Conservation (phyloP, 2,329 filamentous ascomycete genomes). For the Sporothrix humicola region DNA sequence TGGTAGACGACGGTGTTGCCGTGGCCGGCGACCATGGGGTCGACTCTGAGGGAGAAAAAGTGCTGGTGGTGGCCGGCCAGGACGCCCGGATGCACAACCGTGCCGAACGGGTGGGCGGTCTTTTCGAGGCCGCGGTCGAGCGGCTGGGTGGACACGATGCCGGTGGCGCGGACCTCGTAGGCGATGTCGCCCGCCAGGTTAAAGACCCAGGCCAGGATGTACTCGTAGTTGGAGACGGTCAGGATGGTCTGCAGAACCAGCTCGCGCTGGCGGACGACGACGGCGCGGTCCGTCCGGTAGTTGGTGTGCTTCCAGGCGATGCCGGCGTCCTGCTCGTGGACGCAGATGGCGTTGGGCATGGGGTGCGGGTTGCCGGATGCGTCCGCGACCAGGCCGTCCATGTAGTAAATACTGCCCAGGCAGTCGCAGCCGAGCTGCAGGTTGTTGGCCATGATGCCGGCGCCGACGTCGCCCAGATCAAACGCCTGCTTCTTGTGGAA, state of each 20-base stretch:
- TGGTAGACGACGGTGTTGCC: conserved; percentile 56
- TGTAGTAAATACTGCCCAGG: conserved; percentile 68
- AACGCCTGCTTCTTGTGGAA: conserved; percentile 76
- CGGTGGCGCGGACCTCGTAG: conserved; percentile 69
- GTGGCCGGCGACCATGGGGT: conserved; percentile 57
- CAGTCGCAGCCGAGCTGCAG: conserved; percentile 72
- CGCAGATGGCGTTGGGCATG: conserved; percentile 63
- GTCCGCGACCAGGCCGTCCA: conserved; percentile 62
- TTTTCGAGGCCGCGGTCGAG: conserved; percentile 63
- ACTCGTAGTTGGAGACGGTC: conserved; percentile 74
- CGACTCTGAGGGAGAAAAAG: conserved; percentile 68
- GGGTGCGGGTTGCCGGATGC: conserved; percentile 57
- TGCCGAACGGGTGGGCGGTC: conserved; percentile 59
- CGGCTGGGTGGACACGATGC: conserved; percentile 62
- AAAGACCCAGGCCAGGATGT: conserved; percentile 60
- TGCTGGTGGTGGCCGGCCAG: conserved; percentile 75
- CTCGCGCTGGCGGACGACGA: conserved; percentile 65
- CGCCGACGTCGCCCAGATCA: conserved; percentile 72
- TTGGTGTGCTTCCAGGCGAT: conserved; percentile 76
- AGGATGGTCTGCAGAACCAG: conserved; percentile 72
- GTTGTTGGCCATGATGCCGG: conserved; percentile 71
- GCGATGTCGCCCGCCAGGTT: conserved; percentile 66
- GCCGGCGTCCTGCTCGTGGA: conserved; percentile 74
- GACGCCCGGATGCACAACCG: conserved; percentile 66
- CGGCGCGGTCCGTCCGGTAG: conserved; percentile 66